phyloP scores from a whole-genome alignment of 768 basidiomycete species.

The Paxillus ammoniavirescens region DNA sequence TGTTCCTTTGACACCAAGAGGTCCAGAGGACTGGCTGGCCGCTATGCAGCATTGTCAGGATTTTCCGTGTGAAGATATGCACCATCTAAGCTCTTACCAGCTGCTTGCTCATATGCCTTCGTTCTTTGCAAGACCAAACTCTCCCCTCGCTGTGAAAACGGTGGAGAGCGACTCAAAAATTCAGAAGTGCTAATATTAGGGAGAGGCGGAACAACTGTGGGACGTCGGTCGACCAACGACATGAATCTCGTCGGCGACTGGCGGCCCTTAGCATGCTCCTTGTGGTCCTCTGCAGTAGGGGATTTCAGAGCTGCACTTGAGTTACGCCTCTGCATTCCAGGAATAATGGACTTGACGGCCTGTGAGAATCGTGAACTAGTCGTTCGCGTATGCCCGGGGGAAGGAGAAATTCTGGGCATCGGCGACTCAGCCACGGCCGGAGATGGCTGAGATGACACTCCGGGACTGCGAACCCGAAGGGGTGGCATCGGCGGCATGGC shows the following conservation, averaged over 20 bases:
- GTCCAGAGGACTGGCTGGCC: neutral
- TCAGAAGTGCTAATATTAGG: conserved; percentile 6
- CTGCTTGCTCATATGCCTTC: conserved; percentile 26
- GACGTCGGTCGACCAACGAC: conserved; percentile 15
- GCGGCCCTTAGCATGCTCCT: conserved; percentile 6
- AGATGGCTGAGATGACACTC: conserved; percentile 7
- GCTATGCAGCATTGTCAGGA: neutral
- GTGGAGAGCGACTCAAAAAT: conserved; percentile 6
- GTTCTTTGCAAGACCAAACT: conserved; percentile 32
- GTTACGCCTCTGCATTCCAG: conserved; percentile 14
- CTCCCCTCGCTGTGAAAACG: conserved; percentile 12
- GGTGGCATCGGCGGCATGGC: conserved; percentile 10
- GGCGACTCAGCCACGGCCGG: conserved; percentile 21
- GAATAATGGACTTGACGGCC: conserved; percentile 26
- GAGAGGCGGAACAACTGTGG: neutral
- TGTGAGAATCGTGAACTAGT: conserved; percentile 19
- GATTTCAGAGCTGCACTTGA: conserved; percentile 6
- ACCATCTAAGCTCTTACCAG: conserved; percentile 8
- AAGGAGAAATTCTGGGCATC: conserved; percentile 9
- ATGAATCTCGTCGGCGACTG: conserved; percentile 10
- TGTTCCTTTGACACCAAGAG: neutral
- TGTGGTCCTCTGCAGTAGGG: conserved; percentile 5
- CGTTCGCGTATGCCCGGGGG: conserved; percentile 16
- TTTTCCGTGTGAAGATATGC: neutral
- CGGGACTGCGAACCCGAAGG: conserved; percentile 19